Percentiles rank a stretch among this genome's conserved stretches.
Evolutionary conservation across 208 protist genomes (phyloP).

Genomic region (Leishmania mexicana): DNA sequence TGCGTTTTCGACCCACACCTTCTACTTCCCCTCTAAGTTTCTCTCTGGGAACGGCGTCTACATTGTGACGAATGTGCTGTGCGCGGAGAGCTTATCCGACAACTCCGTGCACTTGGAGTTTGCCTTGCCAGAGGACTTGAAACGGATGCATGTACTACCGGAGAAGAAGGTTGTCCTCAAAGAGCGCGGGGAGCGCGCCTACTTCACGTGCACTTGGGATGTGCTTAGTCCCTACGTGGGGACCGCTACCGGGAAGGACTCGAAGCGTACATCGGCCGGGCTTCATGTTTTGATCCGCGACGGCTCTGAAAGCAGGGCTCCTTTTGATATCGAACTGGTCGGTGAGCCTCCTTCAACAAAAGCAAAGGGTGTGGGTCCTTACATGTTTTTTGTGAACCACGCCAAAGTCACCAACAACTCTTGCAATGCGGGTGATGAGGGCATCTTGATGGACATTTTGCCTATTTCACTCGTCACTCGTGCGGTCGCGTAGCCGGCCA

Average conservation of each 20-base stretch:
- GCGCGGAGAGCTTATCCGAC: constrained; percentile 49
- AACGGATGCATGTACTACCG: constrained; percentile 25
- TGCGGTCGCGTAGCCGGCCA: constrained; percentile 9
- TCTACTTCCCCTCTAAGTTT: constrained; percentile 64
- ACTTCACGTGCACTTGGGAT: constrained; percentile 61
- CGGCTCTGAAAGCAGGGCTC: constrained; percentile 32
- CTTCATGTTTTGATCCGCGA: constrained; percentile 46
- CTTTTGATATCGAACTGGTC: constrained; percentile 44
- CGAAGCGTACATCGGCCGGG: constrained; percentile 10
- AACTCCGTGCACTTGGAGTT: constrained; percentile 44
- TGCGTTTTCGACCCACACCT: constrained; percentile 44
- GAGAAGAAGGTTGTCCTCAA: constrained; percentile 25
- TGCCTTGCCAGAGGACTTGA: constrained; percentile 31
- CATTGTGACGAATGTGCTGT: constrained; percentile 71
- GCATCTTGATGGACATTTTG: constrained; percentile 26
- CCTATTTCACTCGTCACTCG: constrained; percentile 31
- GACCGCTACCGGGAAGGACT: constrained; percentile 19
- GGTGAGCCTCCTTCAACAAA: constrained; percentile 35
- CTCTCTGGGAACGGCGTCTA: constrained; percentile 49
- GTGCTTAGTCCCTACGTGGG: constrained; percentile 45
- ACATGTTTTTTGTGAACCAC: constrained; percentile 65
- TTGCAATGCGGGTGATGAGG: constrained; percentile 27
- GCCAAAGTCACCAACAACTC: constrained; percentile 49
- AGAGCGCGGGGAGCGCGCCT: constrained; percentile 22
- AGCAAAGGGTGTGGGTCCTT: constrained; percentile 26